phyloP scores from a whole-genome alignment of 768 basidiomycete genomes.

The Lentinula raphanica region DNA sequence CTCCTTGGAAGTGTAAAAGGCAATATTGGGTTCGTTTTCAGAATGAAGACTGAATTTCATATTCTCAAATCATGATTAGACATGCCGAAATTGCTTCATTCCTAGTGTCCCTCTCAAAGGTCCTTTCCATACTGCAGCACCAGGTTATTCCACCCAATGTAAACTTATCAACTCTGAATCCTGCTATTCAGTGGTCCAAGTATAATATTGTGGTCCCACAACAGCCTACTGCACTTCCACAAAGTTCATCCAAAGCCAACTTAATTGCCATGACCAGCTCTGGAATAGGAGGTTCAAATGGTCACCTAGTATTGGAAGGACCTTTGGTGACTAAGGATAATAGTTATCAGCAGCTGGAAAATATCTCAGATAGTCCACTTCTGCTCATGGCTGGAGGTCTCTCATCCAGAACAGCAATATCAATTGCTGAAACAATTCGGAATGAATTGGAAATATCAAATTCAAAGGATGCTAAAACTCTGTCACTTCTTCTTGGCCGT shows the following conservation, averaged over 20 bases:
- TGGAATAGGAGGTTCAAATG: too few species aligned
- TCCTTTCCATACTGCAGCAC: slow-evolving; percentile 31
- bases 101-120: slow-evolving; percentile 39
- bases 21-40: slow-evolving; percentile 30
- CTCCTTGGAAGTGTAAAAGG: slow-evolving; percentile 42
- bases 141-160: slow-evolving; percentile 34
- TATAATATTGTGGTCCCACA: slow-evolving; percentile 30
- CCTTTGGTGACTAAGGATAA: too few species aligned
- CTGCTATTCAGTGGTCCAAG: slow-evolving; percentile 33
- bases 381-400: slow-evolving; percentile 31
- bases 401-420: slow-evolving; percentile 24
- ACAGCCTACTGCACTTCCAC: too few species aligned
- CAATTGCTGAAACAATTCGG: slow-evolving; percentile 8
- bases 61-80: slow-evolving; percentile 12
- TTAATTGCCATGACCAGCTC: too few species aligned
- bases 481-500: slow-evolving; percentile 19
- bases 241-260: slow-evolving; percentile 21
- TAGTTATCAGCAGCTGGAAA: too few species aligned
- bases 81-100: slow-evolving; percentile 39
- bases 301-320: too few species aligned
- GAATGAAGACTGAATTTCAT: too few species aligned
- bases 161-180: slow-evolving; percentile 30
- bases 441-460: too few species aligned
- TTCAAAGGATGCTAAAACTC: too few species aligned
- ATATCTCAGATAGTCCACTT: slow-evolving; percentile 21